Percentiles rank a stretch among this genome's conserved stretches.
These are phyloP conservation scores for Murraya paniculata DNA, from an alignment of 345 rosid genomes.

Conservation along the genomic window DNA sequence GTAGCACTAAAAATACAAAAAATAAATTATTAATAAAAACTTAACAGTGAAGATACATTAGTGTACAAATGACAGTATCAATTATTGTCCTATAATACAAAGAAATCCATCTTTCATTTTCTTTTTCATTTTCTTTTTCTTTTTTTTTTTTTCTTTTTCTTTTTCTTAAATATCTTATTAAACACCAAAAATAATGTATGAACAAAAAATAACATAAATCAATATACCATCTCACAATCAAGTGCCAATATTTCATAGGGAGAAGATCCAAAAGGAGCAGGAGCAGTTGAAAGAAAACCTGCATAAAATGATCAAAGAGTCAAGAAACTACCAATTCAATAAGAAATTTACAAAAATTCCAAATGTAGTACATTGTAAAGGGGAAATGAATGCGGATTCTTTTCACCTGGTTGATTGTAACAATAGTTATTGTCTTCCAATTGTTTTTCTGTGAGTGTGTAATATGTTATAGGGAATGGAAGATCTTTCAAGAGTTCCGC, in stretches of 20 bases:
- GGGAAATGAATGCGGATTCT: constrained; percentile 7
- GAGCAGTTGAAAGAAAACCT: constrained; percentile 68
- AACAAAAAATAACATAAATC: neutral
- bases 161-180: neutral
- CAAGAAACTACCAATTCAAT: constrained; percentile 9
- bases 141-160: neutral
- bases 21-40: constrained; percentile 5
- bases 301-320: constrained; percentile 21
- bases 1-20: constrained; percentile 53
- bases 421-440: constrained; percentile 78
- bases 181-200: neutral
- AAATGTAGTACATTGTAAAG: neutral
- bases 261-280: constrained; percentile 62
- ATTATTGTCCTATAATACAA: neutral
- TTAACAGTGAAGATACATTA: neutral
- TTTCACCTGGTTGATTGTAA: constrained; percentile 54
- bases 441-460: constrained; percentile 69
- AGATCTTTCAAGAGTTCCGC: constrained; percentile 49
- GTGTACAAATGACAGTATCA: neutral
- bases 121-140: neutral
- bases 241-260: constrained; percentile 68
- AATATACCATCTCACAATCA: constrained; percentile 94
- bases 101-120: neutral
- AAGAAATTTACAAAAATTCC: constrained; percentile 3
- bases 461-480: constrained; percentile 78